Conservation (phyloP, 2,329 filamentous ascomycete genomes). For the Aspergillus oerlinghausenensis region DNA sequence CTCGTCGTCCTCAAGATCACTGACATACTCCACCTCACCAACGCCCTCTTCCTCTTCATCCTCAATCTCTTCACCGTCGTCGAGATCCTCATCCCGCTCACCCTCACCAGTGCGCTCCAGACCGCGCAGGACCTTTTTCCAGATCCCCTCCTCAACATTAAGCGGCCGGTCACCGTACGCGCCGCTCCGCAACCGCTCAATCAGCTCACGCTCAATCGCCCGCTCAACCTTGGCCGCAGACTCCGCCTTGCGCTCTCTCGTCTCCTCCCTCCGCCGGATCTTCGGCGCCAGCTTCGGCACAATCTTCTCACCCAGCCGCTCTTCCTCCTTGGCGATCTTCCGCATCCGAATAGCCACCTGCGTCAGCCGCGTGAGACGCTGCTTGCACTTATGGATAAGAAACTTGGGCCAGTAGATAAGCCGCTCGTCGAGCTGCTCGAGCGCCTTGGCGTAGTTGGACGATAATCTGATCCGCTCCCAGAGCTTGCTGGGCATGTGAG, state of each 20-base stretch:
- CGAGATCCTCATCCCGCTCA: slow-evolving; percentile 77
- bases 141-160: slow-evolving; percentile 91
- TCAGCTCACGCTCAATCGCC: slow-evolving; percentile 90
- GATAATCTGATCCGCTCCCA: slow-evolving; percentile 93
- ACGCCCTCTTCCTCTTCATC: slow-evolving; percentile 69
- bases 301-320: slow-evolving; percentile 78
- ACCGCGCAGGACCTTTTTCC: slow-evolving; percentile 92
- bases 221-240: slow-evolving; percentile 89
- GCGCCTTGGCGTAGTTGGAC: slow-evolving; percentile 82
- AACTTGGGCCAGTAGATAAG: slow-evolving; percentile 95
- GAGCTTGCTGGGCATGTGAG: slow-evolving; percentile 81
- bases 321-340: slow-evolving; percentile 81
- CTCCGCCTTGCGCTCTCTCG: slow-evolving; percentile 71
- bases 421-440: slow-evolving; percentile 79
- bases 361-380: slow-evolving; percentile 83
- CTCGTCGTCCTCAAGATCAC: slow-evolving; percentile 72
- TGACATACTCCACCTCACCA: slow-evolving; percentile 85
- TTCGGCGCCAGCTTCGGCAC: slow-evolving; percentile 91
- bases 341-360: slow-evolving; percentile 79
- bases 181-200: slow-evolving; percentile 84
- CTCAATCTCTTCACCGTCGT: slow-evolving; percentile 78
- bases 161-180: slow-evolving; percentile 92
- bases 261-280: slow-evolving; percentile 70
- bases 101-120: slow-evolving; percentile 85
- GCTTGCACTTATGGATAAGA: slow-evolving; percentile 90